phyloP scores from a whole-genome alignment of 257 asterid species.

The Solanum bulbocastanum region DNA sequence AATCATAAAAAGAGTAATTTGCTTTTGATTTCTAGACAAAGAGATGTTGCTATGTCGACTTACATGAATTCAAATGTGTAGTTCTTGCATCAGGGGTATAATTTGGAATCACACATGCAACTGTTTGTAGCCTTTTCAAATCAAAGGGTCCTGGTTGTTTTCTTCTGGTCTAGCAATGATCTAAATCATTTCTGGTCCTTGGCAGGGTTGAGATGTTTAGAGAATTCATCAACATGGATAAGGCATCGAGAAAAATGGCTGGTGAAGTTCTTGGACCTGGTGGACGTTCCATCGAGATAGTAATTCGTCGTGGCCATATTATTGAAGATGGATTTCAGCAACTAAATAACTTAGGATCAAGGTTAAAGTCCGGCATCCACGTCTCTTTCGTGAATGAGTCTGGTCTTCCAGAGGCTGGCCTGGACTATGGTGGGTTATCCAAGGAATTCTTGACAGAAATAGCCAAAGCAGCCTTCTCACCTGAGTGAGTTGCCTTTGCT shows the following conservation, averaged over 20 bases:
- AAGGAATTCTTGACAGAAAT: constrained; percentile 91
- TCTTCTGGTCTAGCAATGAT: neutral
- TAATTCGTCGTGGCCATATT: constrained; percentile 73
- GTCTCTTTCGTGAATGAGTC: constrained; percentile 92
- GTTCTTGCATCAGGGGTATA: neutral
- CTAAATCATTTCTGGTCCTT: constrained; percentile 9
- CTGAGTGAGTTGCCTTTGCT: constrained; percentile 48
- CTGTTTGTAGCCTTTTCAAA: neutral
- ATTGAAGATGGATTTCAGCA: constrained; percentile 93
- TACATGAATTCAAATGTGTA: neutral
- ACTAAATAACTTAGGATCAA: constrained; percentile 75
- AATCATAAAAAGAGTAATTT: neutral
- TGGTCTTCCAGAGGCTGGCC: constrained; percentile 96
- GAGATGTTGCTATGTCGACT: neutral
- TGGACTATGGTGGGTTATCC: constrained; percentile 96
- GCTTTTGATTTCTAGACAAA: neutral
- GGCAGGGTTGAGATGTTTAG: constrained; percentile 88
- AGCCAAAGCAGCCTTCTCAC: constrained; percentile 78
- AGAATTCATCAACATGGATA: constrained; percentile 87
- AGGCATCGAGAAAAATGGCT: constrained; percentile 72
- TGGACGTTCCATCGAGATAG: constrained; percentile 62
- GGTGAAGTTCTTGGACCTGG: constrained; percentile 77
- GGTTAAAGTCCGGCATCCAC: constrained; percentile 68
- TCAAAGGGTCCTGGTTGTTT: neutral
- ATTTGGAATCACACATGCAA: neutral